A percentile compares a stretch with the other conserved stretches of the same genome.
Conservation (phyloP, 108 stramenopile species). For the Cyclostephanos tholiformis region DNA sequence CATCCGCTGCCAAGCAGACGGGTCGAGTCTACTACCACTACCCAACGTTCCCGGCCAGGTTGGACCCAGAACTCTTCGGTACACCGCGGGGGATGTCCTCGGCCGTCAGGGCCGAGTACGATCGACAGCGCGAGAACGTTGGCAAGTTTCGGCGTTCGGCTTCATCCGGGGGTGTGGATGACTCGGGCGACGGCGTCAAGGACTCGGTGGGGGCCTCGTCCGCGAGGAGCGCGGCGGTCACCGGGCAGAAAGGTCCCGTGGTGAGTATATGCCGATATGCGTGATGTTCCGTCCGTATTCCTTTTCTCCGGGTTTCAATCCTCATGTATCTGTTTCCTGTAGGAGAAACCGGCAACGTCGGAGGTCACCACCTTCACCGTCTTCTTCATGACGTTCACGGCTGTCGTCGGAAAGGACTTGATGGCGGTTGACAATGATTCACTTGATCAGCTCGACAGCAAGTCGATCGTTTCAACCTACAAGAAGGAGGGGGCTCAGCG, state of each 20-base stretch:
- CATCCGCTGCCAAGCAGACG: constrained; percentile 57
- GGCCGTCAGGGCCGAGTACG: constrained; percentile 86
- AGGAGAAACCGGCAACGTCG: constrained; percentile 48
- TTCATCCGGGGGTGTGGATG: constrained; percentile 19
- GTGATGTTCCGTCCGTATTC: not conserved
- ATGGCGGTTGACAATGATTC: constrained; percentile 67
- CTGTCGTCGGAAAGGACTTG: constrained; percentile 78
- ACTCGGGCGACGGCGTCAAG: constrained; percentile 17
- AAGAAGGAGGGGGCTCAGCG: constrained; percentile 1
- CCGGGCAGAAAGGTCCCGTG: constrained; percentile 26
- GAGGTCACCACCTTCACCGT: constrained; percentile 84
- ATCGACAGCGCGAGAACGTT: constrained; percentile 83
- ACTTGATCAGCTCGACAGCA: constrained; percentile 51
- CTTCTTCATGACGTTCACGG: constrained; percentile 84
- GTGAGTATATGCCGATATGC: constrained; percentile 14
- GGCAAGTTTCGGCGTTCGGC: constrained; percentile 67
- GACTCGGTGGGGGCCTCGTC: constrained; percentile 7
- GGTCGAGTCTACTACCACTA: constrained; percentile 61
- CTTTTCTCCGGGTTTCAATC: not conserved
- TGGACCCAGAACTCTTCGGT: constrained; percentile 73
- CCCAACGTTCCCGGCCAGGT: constrained; percentile 70
- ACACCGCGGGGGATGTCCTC: constrained; percentile 74
- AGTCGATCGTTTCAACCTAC: constrained; percentile 76
- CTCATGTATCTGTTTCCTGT: not conserved
- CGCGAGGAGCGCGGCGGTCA: constrained; percentile 24